A percentile compares a stretch with the other conserved stretches of the same genome.
Conservation (phyloP, 176 grass and related monocot genomes). For the Juncus effusus region DNA sequence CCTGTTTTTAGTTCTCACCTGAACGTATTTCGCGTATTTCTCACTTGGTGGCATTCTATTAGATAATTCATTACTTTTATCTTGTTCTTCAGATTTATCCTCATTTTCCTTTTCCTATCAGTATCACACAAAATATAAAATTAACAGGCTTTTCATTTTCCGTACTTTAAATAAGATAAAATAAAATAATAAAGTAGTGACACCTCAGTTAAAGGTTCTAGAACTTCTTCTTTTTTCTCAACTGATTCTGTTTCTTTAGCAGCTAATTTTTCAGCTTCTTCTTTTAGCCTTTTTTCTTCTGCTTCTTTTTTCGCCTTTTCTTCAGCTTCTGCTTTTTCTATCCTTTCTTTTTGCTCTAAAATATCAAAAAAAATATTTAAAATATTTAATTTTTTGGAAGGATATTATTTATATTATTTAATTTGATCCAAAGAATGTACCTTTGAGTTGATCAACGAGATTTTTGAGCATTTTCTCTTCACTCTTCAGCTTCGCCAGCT, state of each 20-base stretch:
- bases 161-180: slow-evolving; percentile 4
- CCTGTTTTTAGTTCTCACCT: no score
- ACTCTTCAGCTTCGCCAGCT: slow-evolving; percentile 63
- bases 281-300: slow-evolving; percentile 86
- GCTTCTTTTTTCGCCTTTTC: slow-evolving; percentile 77
- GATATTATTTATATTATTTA: background rate
- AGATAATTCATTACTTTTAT: slow-evolving; percentile 11
- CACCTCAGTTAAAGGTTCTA: slow-evolving; percentile 59
- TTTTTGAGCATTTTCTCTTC: slow-evolving; percentile 85
- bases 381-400: background rate
- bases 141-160: background rate
- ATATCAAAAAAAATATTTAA: slow-evolving; percentile 18
- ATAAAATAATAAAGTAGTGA: slow-evolving; percentile 15
- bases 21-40: no score
- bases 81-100: slow-evolving; percentile 15
- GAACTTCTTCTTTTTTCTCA: slow-evolving; percentile 30
- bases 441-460: slow-evolving; percentile 86
- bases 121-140: background rate
- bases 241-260: slow-evolving; percentile 40
- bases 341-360: slow-evolving; percentile 81
- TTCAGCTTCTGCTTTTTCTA: slow-evolving; percentile 90
- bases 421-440: slow-evolving; percentile 27
- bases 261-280: slow-evolving; percentile 61
- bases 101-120: slow-evolving; percentile 18
- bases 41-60: slow-evolving; percentile 7